Conservation (phyloP, 108 stramenopile genomes). For the Skeletonema menzelii region DNA sequence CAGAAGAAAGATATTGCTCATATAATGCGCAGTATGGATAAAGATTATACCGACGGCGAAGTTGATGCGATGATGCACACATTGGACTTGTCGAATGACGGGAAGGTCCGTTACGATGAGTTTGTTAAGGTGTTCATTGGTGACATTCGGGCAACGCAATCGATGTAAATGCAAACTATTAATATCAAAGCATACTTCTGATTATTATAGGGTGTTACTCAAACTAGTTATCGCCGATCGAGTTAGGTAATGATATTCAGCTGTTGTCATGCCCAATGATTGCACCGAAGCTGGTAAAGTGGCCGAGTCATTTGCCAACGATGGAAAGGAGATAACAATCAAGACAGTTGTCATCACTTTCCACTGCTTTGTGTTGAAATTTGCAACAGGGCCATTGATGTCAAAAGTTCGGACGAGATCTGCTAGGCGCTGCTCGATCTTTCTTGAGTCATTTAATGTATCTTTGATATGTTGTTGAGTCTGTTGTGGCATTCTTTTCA, state of each 20-base stretch:
- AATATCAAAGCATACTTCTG: background rate
- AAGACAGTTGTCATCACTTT: conserved; percentile 72
- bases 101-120: conserved; percentile 70
- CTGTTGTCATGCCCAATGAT: conserved; percentile 49
- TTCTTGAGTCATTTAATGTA: conserved; percentile 9
- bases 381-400: conserved; percentile 52
- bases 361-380: conserved; percentile 59
- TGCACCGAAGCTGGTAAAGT: conserved; percentile 42
- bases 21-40: conserved; percentile 69
- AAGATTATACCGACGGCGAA: conserved; percentile 71
- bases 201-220: background rate
- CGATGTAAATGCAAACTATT: conserved; percentile 49
- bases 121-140: conserved; percentile 72
- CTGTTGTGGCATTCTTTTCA: conserved; percentile 20
- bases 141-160: conserved; percentile 62
- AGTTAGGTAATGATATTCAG: conserved; percentile 70
- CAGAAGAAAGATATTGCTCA: conserved; percentile 49
- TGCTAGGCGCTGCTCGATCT: conserved; percentile 44
- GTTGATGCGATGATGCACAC: conserved; percentile 62
- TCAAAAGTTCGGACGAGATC: conserved; percentile 67
- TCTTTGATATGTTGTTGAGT: conserved; percentile 43
- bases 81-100: conserved; percentile 64
- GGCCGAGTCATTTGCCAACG: background rate
- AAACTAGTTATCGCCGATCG: conserved; percentile 36
- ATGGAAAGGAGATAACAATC: conserved; percentile 54